Evolutionary conservation across 2,329 filamentous ascomycete genomes (phyloP).

Genomic region (Apiospora koreana): DNA sequence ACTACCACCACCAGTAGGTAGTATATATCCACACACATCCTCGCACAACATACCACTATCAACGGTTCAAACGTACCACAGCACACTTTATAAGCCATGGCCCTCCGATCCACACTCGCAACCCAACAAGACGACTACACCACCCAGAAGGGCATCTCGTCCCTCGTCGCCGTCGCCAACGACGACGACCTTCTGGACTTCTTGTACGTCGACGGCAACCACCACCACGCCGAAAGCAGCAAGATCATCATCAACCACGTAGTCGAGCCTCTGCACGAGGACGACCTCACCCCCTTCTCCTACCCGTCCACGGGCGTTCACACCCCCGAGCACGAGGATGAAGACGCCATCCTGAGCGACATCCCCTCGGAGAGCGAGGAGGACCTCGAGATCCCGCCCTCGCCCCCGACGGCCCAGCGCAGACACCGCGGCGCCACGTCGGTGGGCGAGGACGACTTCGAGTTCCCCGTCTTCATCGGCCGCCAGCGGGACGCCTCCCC

Average conservation of each 20-base stretch:
- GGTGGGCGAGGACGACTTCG: conserved; percentile 26
- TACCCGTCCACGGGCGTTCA: conserved; percentile 17
- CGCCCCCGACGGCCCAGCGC: conserved; percentile 17
- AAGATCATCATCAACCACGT: conserved; percentile 27
- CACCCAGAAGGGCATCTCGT: conserved; percentile 15
- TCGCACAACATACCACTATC: not conserved
- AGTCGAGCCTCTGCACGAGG: conserved; percentile 17
- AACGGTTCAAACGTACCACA: conserved; percentile 11
- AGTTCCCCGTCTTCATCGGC: conserved; percentile 32
- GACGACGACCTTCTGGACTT: conserved; percentile 33
- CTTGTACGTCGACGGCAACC: conserved; percentile 26
- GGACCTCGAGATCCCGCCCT: conserved; percentile 23
- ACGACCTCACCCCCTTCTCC: conserved; percentile 20
- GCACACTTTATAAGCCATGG: conserved; percentile 13
- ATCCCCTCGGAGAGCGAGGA: conserved; percentile 22
- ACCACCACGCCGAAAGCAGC: conserved; percentile 20
- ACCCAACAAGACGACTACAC: conserved; percentile 26
- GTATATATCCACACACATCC: not conserved
- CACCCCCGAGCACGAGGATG: conserved; percentile 23
- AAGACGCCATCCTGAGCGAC: conserved; percentile 28
- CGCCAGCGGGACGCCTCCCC: conserved; percentile 17
- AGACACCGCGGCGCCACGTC: conserved; percentile 19
- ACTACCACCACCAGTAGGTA: not conserved
- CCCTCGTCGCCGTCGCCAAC: conserved; percentile 30
- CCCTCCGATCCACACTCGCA: conserved; percentile 14